Conservation (phyloP, 257 asterid genomes). For the Perilla frutescens region DNA sequence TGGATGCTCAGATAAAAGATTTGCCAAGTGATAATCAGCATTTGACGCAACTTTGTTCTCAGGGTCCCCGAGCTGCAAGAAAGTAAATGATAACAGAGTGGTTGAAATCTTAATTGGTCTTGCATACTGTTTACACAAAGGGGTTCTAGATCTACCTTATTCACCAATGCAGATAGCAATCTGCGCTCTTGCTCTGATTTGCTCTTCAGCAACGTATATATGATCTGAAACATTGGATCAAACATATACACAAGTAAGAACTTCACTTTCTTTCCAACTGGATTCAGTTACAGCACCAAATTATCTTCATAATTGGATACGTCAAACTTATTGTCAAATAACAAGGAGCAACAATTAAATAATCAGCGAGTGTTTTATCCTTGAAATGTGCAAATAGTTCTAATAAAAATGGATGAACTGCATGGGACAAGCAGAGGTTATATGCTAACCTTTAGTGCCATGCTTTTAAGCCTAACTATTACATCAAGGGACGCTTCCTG, state of each 20-base stretch:
- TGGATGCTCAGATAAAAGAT: conserved; percentile 89
- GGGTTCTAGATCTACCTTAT: conserved; percentile 58
- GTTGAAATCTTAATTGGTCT: conserved; percentile 6
- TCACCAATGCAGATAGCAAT: conserved; percentile 82
- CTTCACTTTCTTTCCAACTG: background rate
- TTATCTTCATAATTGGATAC: background rate
- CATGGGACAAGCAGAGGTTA: conserved; percentile 14
- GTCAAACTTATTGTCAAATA: conserved; percentile 13
- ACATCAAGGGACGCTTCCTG: conserved; percentile 93
- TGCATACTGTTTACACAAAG: conserved; percentile 11
- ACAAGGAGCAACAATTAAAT: conserved; percentile 6
- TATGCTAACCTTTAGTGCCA: conserved; percentile 81
- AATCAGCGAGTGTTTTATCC: background rate
- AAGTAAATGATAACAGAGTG: conserved; percentile 36
- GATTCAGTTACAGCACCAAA: conserved; percentile 11
- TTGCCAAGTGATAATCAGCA: conserved; percentile 93
- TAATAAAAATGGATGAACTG: conserved; percentile 12
- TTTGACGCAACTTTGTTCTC: conserved; percentile 93
- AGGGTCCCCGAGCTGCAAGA: conserved; percentile 91
- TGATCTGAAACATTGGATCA: conserved; percentile 54
- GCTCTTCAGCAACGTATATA: conserved; percentile 74
- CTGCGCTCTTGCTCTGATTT: conserved; percentile 96
- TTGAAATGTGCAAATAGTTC: conserved; percentile 1
- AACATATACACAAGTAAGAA: conserved; percentile 34
- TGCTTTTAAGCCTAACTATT: conserved; percentile 75